Evolutionary conservation across 352 stramenopile species (phyloP).

Genomic region (Globisporangium uncinulatum): DNA sequence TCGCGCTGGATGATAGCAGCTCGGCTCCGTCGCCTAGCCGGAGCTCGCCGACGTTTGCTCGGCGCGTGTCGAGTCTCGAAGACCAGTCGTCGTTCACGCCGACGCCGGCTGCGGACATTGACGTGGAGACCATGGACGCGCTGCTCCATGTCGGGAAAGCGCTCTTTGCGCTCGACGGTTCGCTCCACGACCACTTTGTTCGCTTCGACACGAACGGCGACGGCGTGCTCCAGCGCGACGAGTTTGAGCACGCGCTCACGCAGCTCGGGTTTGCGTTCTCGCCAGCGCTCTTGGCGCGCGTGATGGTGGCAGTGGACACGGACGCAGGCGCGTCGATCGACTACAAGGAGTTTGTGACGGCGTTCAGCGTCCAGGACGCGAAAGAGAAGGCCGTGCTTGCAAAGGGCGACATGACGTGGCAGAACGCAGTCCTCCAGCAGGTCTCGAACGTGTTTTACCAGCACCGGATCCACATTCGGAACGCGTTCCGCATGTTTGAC

Average conservation of each 20-base stretch:
- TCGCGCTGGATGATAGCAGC: slow-evolving; percentile 12
- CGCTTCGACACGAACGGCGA: slow-evolving; percentile 84
- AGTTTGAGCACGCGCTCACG: slow-evolving; percentile 69
- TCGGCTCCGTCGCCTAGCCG: slow-evolving; percentile 1
- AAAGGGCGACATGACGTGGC: slow-evolving; percentile 79
- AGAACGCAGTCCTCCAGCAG: slow-evolving; percentile 90
- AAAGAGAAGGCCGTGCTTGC: slow-evolving; percentile 56
- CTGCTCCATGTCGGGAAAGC: slow-evolving; percentile 74
- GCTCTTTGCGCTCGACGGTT: slow-evolving; percentile 66
- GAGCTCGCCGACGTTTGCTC: slow-evolving; percentile 29
- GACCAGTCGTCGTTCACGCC: slow-evolving; percentile 58
- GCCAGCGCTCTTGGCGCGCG: slow-evolving; percentile 46
- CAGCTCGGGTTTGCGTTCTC: slow-evolving; percentile 67
- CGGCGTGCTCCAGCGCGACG: slow-evolving; percentile 67
- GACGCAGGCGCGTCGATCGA: slow-evolving; percentile 87
- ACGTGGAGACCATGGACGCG: slow-evolving; percentile 78
- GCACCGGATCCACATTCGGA: slow-evolving; percentile 90
- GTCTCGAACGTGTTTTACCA: slow-evolving; percentile 94
- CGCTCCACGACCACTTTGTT: slow-evolving; percentile 78
- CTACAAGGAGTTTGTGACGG: slow-evolving; percentile 91
- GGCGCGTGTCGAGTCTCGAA: slow-evolving; percentile 53
- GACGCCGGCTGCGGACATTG: slow-evolving; percentile 48
- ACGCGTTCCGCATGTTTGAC: slow-evolving; percentile 92
- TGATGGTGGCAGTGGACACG: slow-evolving; percentile 85
- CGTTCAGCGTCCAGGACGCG: slow-evolving; percentile 81